A percentile compares a stretch with the other conserved stretches of the same genome.
Conservation (phyloP, 768 basidiomycete genomes). For the Mycena pura region DNA sequence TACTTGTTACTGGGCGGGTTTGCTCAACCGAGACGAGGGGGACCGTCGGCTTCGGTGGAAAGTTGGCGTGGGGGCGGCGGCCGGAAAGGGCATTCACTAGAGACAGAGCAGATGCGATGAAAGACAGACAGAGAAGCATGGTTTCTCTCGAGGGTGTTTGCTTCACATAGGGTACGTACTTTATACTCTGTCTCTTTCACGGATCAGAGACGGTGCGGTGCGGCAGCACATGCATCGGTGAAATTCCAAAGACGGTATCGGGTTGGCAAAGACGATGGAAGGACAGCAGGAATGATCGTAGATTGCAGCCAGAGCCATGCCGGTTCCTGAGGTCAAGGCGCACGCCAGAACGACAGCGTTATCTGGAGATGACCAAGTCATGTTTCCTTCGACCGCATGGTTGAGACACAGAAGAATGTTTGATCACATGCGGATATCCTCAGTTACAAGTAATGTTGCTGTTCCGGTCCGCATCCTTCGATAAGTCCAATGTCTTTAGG, state of each 20-base stretch:
- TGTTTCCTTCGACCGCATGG: conserved; percentile 8
- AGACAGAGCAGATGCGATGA: conserved; percentile 16
- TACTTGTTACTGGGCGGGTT: conserved; percentile 47
- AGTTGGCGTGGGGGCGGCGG: conserved; percentile 51
- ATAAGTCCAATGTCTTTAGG: not conserved
- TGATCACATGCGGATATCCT: too few species aligned
- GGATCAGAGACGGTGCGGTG: conserved; percentile 9
- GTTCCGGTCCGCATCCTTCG: too few species aligned
- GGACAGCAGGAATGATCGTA: too few species aligned
- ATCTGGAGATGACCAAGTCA: too few species aligned
- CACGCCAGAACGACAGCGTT: too few species aligned
- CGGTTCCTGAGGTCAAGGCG: too few species aligned
- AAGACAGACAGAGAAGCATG: conserved; percentile 20
- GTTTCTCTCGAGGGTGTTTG: not conserved
- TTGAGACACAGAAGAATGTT: not conserved
- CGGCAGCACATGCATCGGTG: not conserved
- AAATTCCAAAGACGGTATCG: too few species aligned
- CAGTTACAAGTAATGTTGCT: too few species aligned
- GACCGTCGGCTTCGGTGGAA: conserved; percentile 45
- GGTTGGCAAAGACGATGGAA: too few species aligned
- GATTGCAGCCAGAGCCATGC: too few species aligned
- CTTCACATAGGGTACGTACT: not conserved
- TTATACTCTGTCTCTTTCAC: conserved; percentile 14
- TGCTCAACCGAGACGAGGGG: conserved; percentile 39
- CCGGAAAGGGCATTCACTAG: conserved; percentile 39